Base-by-base conservation (phyloP, 441 rosid genomes). In the Populus tomentosa region DNA sequence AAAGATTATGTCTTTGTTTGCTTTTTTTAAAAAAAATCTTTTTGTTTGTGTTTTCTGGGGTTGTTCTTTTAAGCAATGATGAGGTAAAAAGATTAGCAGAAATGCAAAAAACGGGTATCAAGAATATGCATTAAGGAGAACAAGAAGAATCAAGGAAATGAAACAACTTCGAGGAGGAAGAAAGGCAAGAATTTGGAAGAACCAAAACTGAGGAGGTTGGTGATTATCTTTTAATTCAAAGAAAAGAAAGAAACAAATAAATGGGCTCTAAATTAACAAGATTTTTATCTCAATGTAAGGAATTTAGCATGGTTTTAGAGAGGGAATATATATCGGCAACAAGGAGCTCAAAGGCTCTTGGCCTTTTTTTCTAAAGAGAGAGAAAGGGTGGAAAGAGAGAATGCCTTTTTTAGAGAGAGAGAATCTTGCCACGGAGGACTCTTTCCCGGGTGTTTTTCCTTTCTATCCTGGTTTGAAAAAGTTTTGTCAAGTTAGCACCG, bases 101-200 rank as follows among this genome's bases (percentile, higher is more conserved):
- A 56, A 75, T 62, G 46, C 30, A 42, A 73, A 69, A 73, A 62
- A 46, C 46, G 74, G 67, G 68, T 24, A 62, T 50, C 74, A 35
- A 81, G 83, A 79, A 86, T 67, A 77, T 61, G 79, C 73, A 76
- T 72, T 71, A 8, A 24, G 74, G 75, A 77, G 80, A 5, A 75
- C 46, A 70, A 36, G 80, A 84, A 36, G 80, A 84, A 76, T 80
- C 72, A 80, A 82, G 80, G 83, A 74, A 84, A 84, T 14, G 74
- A 76, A 13, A 32, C 3, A 35, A 23, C 24, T 16, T 28, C 9
- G 13, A n/a, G 11, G 64, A 33, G n/a, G 30, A 7, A 73, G 21
- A 59, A 32, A 21, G 26, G 36, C 6, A 61, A 23, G 65, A 61
- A 61, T 61, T 61, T 61, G 18, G 10, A n/a, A 21, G n/a, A 32